A percentile compares a stretch with the other conserved stretches of the same genome.
phyloP scores from a whole-genome alignment of 2,329 filamentous ascomycete species.

The Aspergillus fructus region DNA sequence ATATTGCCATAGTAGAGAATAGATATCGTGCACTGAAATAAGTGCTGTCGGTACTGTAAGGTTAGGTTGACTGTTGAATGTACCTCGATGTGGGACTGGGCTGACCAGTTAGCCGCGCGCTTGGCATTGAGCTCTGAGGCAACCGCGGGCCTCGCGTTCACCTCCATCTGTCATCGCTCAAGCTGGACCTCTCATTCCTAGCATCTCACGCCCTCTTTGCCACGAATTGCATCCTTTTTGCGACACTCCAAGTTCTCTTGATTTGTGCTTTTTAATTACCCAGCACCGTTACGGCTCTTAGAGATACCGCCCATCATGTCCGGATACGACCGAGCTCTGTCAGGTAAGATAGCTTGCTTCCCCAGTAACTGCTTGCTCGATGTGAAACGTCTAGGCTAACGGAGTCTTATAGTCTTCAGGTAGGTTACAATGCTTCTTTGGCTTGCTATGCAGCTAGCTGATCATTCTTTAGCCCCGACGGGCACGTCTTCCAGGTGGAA shows the following conservation, averaged over 20 bases:
- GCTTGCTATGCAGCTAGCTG: slow-evolving; percentile 38
- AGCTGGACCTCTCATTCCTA: slow-evolving; percentile 13
- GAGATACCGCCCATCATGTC: slow-evolving; percentile 58
- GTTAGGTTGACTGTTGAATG: background rate
- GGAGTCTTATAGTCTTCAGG: slow-evolving; percentile 73
- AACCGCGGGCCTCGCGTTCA: slow-evolving; percentile 28
- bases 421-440: slow-evolving; percentile 35
- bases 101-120: slow-evolving; percentile 24
- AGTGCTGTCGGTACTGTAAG: background rate
- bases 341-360: slow-evolving; percentile 65
- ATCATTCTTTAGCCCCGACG: slow-evolving; percentile 76
- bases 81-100: background rate
- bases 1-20: background rate
- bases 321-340: slow-evolving; percentile 98
- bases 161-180: slow-evolving; percentile 27
- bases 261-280: slow-evolving; percentile 9
- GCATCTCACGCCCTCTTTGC: slow-evolving; percentile 13
- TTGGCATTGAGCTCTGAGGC: slow-evolving; percentile 27
- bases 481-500: slow-evolving; percentile 99
- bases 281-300: background rate
- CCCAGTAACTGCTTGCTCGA: background rate
- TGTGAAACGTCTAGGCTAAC: slow-evolving; percentile 40
- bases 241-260: background rate
- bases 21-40: background rate
- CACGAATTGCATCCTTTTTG: slow-evolving; percentile 17